Evolutionary conservation across 75 land plant genomes (phyloP), one percentile per base, ranked within the genome.

Genomic region (Pinus tabuliformis): DNA sequence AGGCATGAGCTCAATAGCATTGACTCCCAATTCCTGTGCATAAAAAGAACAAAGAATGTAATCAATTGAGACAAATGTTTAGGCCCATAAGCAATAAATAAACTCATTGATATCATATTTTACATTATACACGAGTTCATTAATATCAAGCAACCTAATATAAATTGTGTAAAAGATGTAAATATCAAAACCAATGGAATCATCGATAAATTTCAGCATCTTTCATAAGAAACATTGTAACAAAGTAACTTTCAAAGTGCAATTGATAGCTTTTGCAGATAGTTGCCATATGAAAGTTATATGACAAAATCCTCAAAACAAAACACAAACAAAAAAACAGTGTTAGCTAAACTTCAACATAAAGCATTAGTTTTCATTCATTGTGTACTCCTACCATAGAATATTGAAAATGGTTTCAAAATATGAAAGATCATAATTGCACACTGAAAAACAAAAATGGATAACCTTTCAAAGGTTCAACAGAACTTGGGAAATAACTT

Each of bases 1-100:
- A 49, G 99, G 99, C 99, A 96, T 90, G 33, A 96, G 83, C 78
- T 96, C 99, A 76, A 96, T 89, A 52, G 93, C 91, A 78, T 92
- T 96, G 62, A 96, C 81, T 49, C 99, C 99, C 58, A 96, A 86
- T 70, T 92, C 95, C 99, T 96, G 90, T 79, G 57, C 57, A 73
- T 73, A 22, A 28, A 17, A 22, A 68, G 49, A 68, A 39, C 11
- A 37, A 24, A 15, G 33, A 63, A 36, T 39, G n/a, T 8, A 14
- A 39, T 68, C 20, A 42, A 45, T n/a, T 0, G 42, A 68, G n/a
- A 65, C 17, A 42, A 36, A 42, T 14, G n/a, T 42, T 66, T 66
- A 66, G 49, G 24, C 22, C 39, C 39, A 33, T 3, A 42, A 68
- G 24, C 49, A 42, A 66, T 68, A 20, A 37, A 20, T 68, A 20